Percentiles rank a stretch among this genome's conserved stretches.
These are phyloP conservation scores for Sporobolomyces phaffii DNA, from an alignment of 768 basidiomycete species.

Conservation along the genomic window DNA sequence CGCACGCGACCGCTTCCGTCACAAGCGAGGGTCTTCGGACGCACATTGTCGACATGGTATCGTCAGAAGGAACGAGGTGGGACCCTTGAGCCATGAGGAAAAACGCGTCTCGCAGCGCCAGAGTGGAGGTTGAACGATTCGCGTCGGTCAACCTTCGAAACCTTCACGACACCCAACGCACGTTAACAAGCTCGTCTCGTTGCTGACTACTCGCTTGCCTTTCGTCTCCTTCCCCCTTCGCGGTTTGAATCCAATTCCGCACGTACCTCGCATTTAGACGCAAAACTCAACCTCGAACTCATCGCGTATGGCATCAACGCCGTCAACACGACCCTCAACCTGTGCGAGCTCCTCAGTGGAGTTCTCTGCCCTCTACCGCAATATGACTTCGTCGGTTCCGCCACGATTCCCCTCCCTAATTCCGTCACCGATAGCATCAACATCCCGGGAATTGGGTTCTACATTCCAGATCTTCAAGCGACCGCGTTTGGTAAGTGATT, in stretches of 20 bases:
- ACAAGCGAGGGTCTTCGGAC: too few relatives aligned
- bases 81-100: too few relatives aligned
- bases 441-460: conserved; percentile 64
- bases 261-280: conserved; percentile 45
- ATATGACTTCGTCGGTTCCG: conserved; percentile 74
- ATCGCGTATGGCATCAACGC: conserved; percentile 72
- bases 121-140: not conserved
- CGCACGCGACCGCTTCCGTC: too few relatives aligned
- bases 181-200: too few relatives aligned
- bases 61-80: too few relatives aligned
- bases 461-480: conserved; percentile 85
- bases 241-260: not conserved
- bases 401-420: conserved; percentile 23
- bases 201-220: not conserved
- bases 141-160: too few relatives aligned
- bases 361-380: conserved; percentile 72
- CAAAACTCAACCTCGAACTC: conserved; percentile 71
- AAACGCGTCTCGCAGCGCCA: too few relatives aligned
- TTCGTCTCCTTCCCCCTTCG: not conserved
- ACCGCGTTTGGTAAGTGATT: conserved; percentile 70
- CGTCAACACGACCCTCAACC: conserved; percentile 75
- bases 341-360: conserved; percentile 71
- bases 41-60: too few relatives aligned
- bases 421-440: conserved; percentile 52
- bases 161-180: too few relatives aligned